Evolutionary conservation across 805 yeast genomes (phyloP), one percentile per base, ranked within the genome.

Genomic region (Wickerhamiella azyma): DNA sequence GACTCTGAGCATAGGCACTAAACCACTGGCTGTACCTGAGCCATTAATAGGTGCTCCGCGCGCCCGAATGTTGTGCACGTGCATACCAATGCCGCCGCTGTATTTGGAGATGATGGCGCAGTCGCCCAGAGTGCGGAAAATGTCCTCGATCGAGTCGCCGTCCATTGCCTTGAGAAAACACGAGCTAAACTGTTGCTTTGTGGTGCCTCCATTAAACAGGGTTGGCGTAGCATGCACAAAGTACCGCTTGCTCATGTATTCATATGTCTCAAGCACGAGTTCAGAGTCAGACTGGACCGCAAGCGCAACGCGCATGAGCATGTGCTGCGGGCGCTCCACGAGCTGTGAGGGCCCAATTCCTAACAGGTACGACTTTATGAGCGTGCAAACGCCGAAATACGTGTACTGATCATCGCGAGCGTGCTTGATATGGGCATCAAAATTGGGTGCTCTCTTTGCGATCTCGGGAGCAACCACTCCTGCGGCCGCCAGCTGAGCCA

Each of bases 221-320:
- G 97, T 89, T 5, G 97, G 96, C 5, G 95, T 84, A 2, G 94
- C 95, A 59, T 88, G 96, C 39, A 85, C 83, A 65, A 86, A 85
- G 57, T 77, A 81, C 55, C 80, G 78, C 53, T 70, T 66, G 2
- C 94, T 83, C 94, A 88, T 85, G 54, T 81, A 66, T 47, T 79
- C 71, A 62, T 88, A 88, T 2, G 95, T 85, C 60, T 85, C 89
- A 6, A 76, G 54, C 1, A 75, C 94, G 5, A 66, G 64, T 19
- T 69, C 71, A 10, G 82, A 60, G 56, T 82, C 76, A 26, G 65
- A 64, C 57, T 89, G 96, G 41, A 88, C 81, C 32, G 94, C 95
- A 11, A 89, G 66, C 10, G 96, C 79, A 11, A 88, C 96, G 59
- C 97, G 72, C 80, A 88, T 75, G 49, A 84, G 72, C 67, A 88